phyloP scores from a whole-genome alignment of 2,329 filamentous ascomycete genomes.

The Trichoderma sp. region DNA sequence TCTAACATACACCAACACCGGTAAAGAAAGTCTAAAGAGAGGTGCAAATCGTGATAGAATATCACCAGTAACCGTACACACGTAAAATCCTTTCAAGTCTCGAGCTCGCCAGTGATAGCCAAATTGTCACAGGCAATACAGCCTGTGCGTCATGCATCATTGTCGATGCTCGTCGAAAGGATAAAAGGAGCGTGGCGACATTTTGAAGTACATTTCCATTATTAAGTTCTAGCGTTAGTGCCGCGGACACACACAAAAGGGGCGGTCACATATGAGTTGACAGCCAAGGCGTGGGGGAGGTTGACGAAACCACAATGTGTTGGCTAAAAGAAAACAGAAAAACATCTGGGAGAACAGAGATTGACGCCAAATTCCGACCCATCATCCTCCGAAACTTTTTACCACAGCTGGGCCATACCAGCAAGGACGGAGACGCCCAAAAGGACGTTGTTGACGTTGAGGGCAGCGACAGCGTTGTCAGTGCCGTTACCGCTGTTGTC shows the following conservation, averaged over 20 bases:
- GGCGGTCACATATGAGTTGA: slow-evolving; percentile 19
- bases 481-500: slow-evolving; percentile 29
- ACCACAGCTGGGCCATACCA: slow-evolving; percentile 52
- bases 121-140: not conserved
- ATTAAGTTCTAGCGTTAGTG: slow-evolving; percentile 45
- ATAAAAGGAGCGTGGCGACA: slow-evolving; percentile 20
- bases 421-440: slow-evolving; percentile 48
- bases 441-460: slow-evolving; percentile 46
- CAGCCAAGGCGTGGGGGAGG: slow-evolving; percentile 24
- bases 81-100: slow-evolving; percentile 13
- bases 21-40: slow-evolving; percentile 16
- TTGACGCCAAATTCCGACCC: slow-evolving; percentile 38
- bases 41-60: slow-evolving; percentile 21
- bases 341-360: slow-evolving; percentile 35
- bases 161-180: slow-evolving; percentile 9
- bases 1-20: slow-evolving; percentile 21
- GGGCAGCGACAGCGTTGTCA: slow-evolving; percentile 44
- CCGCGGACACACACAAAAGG: slow-evolving; percentile 21
- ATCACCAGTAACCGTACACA: slow-evolving; percentile 19
- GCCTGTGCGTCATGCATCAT: slow-evolving; percentile 14
- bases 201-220: slow-evolving; percentile 40
- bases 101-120: not conserved
- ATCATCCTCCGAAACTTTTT: slow-evolving; percentile 35
- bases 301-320: slow-evolving; percentile 36
- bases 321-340: slow-evolving; percentile 35